These are phyloP conservation scores for Thalassiosira allenii DNA, from an alignment of 352 stramenopile genomes.

Conservation along the genomic window DNA sequence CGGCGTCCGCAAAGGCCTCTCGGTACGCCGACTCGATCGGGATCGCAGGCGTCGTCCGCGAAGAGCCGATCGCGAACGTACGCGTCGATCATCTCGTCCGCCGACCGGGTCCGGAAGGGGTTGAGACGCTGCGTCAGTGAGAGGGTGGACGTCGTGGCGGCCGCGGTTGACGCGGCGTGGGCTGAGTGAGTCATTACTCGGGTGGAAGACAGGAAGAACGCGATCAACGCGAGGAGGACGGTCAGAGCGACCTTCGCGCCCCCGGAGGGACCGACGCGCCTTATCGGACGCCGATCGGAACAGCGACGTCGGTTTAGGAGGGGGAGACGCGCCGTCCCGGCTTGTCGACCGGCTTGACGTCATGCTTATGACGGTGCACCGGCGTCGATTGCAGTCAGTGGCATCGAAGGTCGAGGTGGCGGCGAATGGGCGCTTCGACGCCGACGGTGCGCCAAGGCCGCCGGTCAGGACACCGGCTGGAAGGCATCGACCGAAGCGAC, in stretches of 20 bases:
- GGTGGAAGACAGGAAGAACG: conserved; percentile 32
- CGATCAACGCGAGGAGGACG: conserved; percentile 34
- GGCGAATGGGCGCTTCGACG: background rate
- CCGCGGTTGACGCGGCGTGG: conserved; percentile 18
- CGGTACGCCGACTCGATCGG: conserved; percentile 77
- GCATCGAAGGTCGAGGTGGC: background rate
- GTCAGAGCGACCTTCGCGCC: conserved; percentile 20
- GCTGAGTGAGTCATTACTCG: background rate
- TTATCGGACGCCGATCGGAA: background rate
- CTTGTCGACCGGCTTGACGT: background rate
- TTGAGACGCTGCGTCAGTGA: conserved; percentile 27
- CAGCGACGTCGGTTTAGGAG: background rate
- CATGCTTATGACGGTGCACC: background rate
- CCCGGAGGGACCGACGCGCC: background rate
- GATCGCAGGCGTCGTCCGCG: conserved; percentile 78
- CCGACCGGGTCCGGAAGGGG: conserved; percentile 42
- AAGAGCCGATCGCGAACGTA: conserved; percentile 83
- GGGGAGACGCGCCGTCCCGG: background rate
- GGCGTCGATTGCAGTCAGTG: background rate
- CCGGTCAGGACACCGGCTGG: background rate
- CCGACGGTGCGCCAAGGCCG: too few relatives aligned
- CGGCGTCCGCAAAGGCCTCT: conserved; percentile 65
- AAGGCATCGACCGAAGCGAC: background rate
- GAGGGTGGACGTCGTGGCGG: background rate
- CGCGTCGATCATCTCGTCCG: conserved; percentile 71